Evolutionary conservation across 495 filamentous ascomycete genomes (phyloP).

Genomic region (Peziza echinospora): DNA sequence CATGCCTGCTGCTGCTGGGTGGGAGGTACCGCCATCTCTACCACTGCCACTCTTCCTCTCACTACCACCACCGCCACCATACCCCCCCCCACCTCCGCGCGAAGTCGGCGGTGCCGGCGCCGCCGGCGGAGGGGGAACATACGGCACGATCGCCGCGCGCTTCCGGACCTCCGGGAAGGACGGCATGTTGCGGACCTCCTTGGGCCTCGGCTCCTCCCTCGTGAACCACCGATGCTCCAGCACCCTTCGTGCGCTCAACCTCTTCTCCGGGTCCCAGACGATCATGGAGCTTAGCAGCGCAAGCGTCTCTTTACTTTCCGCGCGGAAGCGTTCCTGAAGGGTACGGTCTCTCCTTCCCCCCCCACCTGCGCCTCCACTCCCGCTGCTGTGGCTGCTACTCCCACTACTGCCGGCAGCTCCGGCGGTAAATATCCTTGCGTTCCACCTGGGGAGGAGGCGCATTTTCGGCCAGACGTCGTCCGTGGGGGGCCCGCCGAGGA

Average conservation of each 20-base stretch:
- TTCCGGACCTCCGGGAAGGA: slow-evolving; percentile 27
- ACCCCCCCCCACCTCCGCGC: background rate
- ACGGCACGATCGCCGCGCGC: slow-evolving; percentile 4
- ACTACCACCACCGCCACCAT: background rate
- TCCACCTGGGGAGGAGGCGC: slow-evolving; percentile 15
- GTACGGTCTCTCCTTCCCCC: slow-evolving; percentile 9
- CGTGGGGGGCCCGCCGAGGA: slow-evolving; percentile 24
- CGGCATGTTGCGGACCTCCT: slow-evolving; percentile 23
- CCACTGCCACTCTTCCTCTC: background rate
- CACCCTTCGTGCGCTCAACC: slow-evolving; percentile 11
- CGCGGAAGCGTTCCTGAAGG: slow-evolving; percentile 10
- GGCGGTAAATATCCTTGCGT: slow-evolving; percentile 2
- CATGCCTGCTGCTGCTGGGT: slow-evolving; percentile 5
- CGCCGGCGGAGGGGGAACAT: background rate
- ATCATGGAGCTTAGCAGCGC: slow-evolving; percentile 15
- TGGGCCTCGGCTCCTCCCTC: slow-evolving; percentile 22
- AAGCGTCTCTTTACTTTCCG: slow-evolving; percentile 17
- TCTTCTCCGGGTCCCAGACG: slow-evolving; percentile 17
- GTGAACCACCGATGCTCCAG: slow-evolving; percentile 17
- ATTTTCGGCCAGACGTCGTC: slow-evolving; percentile 21
- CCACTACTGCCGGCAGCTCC: background rate
- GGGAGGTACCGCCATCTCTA: background rate
- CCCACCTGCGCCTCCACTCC: slow-evolving; percentile 2
- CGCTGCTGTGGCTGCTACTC: slow-evolving; percentile 6
- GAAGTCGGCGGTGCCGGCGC: background rate